phyloP scores from a whole-genome alignment of 352 stramenopile species.

The Phytophthora palmivora region DNA sequence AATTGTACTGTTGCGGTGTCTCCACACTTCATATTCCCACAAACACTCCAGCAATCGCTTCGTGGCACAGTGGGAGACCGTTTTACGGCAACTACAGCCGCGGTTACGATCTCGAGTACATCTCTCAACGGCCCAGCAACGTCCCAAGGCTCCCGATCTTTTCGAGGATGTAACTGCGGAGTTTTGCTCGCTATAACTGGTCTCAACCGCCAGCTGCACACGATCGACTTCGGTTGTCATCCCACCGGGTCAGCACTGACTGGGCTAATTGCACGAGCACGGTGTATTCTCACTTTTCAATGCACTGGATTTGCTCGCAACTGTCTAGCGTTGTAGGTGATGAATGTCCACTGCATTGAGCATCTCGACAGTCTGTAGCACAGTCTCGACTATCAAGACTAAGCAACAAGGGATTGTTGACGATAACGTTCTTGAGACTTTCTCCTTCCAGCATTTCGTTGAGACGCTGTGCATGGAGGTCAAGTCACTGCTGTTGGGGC shows the following conservation, averaged over 20 bases:
- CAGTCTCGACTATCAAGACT: slow-evolving; percentile 23
- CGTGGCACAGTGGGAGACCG: slow-evolving; percentile 5
- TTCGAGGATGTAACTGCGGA: slow-evolving; percentile 22
- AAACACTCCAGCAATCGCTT: slow-evolving; percentile 9
- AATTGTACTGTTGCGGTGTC: slow-evolving; percentile 10
- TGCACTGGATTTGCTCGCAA: slow-evolving; percentile 5
- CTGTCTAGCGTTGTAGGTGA: slow-evolving; percentile 4
- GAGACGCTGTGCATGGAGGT: slow-evolving; percentile 14
- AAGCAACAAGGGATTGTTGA: slow-evolving; percentile 6
- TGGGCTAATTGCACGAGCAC: too few species aligned
- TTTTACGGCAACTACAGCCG: background rate
- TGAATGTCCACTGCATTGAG: background rate
- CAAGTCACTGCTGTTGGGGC: slow-evolving; percentile 12
- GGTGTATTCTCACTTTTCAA: too few species aligned
- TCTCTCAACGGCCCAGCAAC: background rate
- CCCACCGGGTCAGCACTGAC: too few species aligned
- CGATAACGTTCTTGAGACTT: slow-evolving; percentile 20
- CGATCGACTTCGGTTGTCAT: slow-evolving; percentile 4
- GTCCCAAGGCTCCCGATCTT: slow-evolving; percentile 17
- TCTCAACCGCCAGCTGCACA: slow-evolving; percentile 20
- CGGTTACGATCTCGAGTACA: background rate
- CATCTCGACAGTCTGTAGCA: background rate
- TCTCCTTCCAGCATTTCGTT: slow-evolving; percentile 24
- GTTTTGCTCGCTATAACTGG: slow-evolving; percentile 28
- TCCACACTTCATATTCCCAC: slow-evolving; percentile 14